Evolutionary conservation across 2,329 filamentous ascomycete species (phyloP).

Genomic region (Phyllosticta citriasiana): DNA sequence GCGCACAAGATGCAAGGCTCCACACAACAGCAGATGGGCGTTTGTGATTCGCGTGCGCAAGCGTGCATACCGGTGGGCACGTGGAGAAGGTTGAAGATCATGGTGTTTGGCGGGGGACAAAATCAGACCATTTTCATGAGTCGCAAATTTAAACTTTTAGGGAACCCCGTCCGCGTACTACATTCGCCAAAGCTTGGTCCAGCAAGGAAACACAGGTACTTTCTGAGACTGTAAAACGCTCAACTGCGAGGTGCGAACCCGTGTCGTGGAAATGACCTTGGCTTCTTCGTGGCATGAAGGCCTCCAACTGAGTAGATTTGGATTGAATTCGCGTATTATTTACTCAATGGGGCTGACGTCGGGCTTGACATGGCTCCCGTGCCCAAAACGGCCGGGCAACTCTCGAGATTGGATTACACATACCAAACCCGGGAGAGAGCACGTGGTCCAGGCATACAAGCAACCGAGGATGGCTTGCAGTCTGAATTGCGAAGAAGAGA

Average conservation of each 20-base stretch:
- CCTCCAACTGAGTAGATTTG: background rate
- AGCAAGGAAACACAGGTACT: background rate
- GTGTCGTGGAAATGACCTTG: background rate
- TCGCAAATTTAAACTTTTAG: background rate
- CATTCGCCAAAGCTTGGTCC: background rate
- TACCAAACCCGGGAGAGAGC: background rate
- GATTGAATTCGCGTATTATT: background rate
- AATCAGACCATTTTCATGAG: constrained; percentile 7
- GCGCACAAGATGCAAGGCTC: background rate
- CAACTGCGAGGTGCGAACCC: background rate
- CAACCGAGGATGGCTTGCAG: background rate
- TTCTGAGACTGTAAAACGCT: background rate
- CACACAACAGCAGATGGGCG: background rate
- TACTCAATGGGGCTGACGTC: background rate
- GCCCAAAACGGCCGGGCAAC: background rate
- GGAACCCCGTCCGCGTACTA: background rate
- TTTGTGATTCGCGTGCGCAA: background rate
- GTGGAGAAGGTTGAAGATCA: background rate
- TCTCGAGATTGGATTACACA: background rate
- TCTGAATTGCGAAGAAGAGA: background rate
- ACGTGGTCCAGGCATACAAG: background rate
- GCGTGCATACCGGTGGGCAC: background rate
- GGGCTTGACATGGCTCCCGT: background rate
- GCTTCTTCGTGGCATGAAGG: background rate
- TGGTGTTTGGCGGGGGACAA: background rate